Conservation (phyloP, 495 filamentous ascomycete genomes). For the Xylaria palmicola region DNA sequence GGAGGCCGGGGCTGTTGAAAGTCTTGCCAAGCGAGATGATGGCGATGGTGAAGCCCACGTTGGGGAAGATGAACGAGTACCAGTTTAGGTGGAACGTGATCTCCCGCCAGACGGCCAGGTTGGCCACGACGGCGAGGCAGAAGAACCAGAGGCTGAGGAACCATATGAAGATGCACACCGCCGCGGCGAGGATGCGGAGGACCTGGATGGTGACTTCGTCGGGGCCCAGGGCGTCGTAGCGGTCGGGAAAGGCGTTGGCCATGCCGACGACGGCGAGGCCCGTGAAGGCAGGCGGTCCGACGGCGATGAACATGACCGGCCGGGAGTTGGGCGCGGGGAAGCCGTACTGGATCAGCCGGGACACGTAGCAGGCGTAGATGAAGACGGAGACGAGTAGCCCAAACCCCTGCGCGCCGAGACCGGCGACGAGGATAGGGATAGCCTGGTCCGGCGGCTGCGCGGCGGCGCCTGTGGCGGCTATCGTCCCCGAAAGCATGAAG, state of each 20-base stretch:
- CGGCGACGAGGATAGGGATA: constrained; percentile 49
- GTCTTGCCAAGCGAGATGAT: constrained; percentile 47
- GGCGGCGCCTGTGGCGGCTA: constrained; percentile 42
- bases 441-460: constrained; percentile 43
- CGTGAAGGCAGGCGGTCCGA: constrained; percentile 67
- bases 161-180: constrained; percentile 64
- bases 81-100: constrained; percentile 54
- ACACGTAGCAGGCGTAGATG: constrained; percentile 58
- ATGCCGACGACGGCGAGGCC: constrained; percentile 67
- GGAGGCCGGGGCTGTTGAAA: constrained; percentile 40
- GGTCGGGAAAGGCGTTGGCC: constrained; percentile 44
- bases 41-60: constrained; percentile 54
- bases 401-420: constrained; percentile 52
- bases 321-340: constrained; percentile 48
- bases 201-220: constrained; percentile 25
- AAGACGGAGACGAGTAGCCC: constrained; percentile 50
- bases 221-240: constrained; percentile 25
- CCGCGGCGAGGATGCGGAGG: constrained; percentile 28
- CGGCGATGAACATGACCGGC: constrained; percentile 71
- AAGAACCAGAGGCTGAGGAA: constrained; percentile 73
- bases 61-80: constrained; percentile 60
- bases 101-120: constrained; percentile 51
- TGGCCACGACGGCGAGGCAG: constrained; percentile 54
- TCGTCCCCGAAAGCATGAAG: constrained; percentile 52
- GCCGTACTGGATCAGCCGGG: constrained; percentile 59